Base-by-base conservation (phyloP, 2,329 filamentous ascomycete genomes). In the Cercospora zeina region DNA sequence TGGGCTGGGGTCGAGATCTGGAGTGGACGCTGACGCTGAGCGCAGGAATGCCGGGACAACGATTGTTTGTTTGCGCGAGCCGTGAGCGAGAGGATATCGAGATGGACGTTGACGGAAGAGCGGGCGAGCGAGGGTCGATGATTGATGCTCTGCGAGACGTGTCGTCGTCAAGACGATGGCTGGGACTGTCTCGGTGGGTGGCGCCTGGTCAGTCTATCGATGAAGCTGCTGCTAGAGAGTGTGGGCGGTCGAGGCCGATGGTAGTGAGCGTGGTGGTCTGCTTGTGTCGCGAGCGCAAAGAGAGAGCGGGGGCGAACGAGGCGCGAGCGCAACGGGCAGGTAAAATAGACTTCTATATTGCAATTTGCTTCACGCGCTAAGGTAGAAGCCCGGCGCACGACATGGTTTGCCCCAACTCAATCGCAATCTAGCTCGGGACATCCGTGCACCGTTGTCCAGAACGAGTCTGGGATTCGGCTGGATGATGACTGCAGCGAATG, bases 111-210 rank as follows among this genome's bases (percentile, higher is more conserved):
- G 53, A 39, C 36, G 34, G 34, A 51, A 39, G 33, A 36, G 50
- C 55, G 55, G 53, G 47, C 39, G 51, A 56, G 24, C 27, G 24
- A 57, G 54, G 39, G 36, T 58, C 37, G 55, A 49, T 62, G 42
- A 34, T 57, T 45, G 58, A 54, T 58, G 57, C 54, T 56, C 57
- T 58, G 54, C 36, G 63, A 62, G 57, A 62, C 58, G 54, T 61
- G 58, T 58, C 61, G 61, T 63, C 59, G 30, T 62, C 55, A 34
- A 62, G 61, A 56, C 63, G 63, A 62, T 60, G 63, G 57, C 60
- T 66, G 60, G 58, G 54, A 59, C 54, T 65, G 59, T 67, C 63
- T 64, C 63, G 30, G 31, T 39, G 14, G 63, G 50, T 58, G 59
- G 65, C 63, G 42, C 63, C 62, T 54, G 62, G 62, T 58, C 57